A percentile compares a stretch with the other conserved stretches of the same genome.
phyloP scores from a whole-genome alignment of 139 green algal genomes.

The Ulvella scutata region DNA sequence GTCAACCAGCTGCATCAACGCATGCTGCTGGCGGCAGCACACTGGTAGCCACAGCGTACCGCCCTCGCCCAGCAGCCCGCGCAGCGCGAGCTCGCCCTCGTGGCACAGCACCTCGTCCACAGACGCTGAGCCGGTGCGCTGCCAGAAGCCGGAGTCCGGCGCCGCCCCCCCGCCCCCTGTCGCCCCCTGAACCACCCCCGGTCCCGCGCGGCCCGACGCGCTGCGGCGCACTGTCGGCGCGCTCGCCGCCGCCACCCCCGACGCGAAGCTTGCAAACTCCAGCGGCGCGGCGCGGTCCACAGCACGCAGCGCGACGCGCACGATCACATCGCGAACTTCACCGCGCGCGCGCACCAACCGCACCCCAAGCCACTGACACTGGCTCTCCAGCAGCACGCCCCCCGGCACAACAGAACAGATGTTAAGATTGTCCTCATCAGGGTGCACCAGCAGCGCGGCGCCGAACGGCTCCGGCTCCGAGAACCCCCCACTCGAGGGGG shows the following conservation, averaged over 20 bases:
- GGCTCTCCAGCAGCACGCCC: conserved; percentile 1
- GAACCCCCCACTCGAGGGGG: neutral
- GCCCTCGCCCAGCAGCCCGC: neutral
- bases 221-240: no score
- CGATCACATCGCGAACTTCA: neutral
- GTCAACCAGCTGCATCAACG: neutral
- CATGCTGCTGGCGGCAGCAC: neutral
- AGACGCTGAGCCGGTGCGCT: neutral
- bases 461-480: neutral
- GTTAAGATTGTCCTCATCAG: neutral
- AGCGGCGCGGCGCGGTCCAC: neutral
- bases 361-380: neutral
- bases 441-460: neutral
- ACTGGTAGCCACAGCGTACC: conserved; percentile 1
- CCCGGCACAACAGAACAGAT: neutral
- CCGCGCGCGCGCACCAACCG: neutral
- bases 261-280: neutral
- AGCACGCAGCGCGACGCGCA: neutral
- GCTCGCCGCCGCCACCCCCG: neutral
- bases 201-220: neutral
- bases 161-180: neutral
- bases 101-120: neutral
- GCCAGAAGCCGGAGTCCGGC: neutral
- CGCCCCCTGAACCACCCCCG: neutral
- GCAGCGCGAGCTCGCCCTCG: neutral